A percentile compares a stretch with the other conserved stretches of the same genome.
phyloP scores from a whole-genome alignment of 495 filamentous ascomycete genomes.

The Pyrenopolyporus hunteri region DNA sequence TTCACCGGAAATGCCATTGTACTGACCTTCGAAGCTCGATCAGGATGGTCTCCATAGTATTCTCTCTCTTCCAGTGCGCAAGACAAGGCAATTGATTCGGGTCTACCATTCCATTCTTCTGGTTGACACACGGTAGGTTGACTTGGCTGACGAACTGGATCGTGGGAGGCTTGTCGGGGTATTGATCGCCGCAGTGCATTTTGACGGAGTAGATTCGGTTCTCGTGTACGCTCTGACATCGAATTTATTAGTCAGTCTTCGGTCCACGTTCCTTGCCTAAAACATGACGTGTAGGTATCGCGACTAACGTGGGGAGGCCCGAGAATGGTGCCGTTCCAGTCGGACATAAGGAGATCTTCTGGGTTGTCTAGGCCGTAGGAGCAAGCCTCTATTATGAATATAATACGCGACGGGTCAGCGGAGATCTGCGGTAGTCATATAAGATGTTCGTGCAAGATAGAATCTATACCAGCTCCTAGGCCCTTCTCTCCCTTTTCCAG shows the following conservation, averaged over 20 bases:
- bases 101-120: slow-evolving; percentile 81
- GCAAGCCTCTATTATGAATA: slow-evolving; percentile 74
- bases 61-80: slow-evolving; percentile 84
- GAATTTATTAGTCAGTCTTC: background rate
- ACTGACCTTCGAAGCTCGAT: slow-evolving; percentile 80
- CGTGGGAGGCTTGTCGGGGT: slow-evolving; percentile 85
- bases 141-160: slow-evolving; percentile 91
- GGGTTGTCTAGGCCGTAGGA: slow-evolving; percentile 95
- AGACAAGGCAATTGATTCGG: slow-evolving; percentile 81
- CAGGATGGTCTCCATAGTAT: slow-evolving; percentile 91
- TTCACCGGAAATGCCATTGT: background rate
- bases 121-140: slow-evolving; percentile 92
- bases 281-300: background rate
- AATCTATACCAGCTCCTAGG: slow-evolving; percentile 81
- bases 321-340: slow-evolving; percentile 98
- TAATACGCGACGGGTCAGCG: slow-evolving; percentile 3
- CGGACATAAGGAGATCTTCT: slow-evolving; percentile 94
- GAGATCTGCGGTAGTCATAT: background rate
- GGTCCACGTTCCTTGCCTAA: background rate
- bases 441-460: background rate
- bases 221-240: slow-evolving; percentile 83
- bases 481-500: slow-evolving; percentile 99
- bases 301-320: slow-evolving; percentile 89
- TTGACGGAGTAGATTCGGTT: slow-evolving; percentile 98
- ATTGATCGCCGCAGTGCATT: slow-evolving; percentile 91